Conservation (phyloP, 768 basidiomycete genomes). For the Lenzites betulinus region DNA sequence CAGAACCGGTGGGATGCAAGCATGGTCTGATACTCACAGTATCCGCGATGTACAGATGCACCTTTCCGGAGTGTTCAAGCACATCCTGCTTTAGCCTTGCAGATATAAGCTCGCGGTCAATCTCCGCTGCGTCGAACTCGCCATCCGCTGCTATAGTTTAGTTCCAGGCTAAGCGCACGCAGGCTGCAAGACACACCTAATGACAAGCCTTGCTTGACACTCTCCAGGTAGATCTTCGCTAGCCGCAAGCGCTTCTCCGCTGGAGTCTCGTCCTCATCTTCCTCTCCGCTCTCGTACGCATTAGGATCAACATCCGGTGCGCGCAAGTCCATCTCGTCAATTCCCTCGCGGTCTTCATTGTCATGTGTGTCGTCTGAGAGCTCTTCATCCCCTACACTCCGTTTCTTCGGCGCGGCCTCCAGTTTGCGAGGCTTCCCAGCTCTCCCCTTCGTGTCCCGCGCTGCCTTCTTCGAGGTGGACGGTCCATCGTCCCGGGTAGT, state of each 20-base stretch:
- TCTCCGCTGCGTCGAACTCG: conserved; percentile 93
- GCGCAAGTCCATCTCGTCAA: conserved; percentile 79
- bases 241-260: conserved; percentile 90
- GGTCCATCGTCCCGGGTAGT: conserved; percentile 37
- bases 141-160: conserved; percentile 60
- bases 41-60: conserved; percentile 80
- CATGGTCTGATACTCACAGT: conserved; percentile 46
- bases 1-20: not conserved
- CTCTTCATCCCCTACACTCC: conserved; percentile 55
- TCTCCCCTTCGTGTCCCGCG: conserved; percentile 29
- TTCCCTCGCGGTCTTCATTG: conserved; percentile 44
- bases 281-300: conserved; percentile 65
- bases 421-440: conserved; percentile 26
- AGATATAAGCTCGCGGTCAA: conserved; percentile 91
- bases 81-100: conserved; percentile 92
- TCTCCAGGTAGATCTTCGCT: conserved; percentile 88
- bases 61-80: conserved; percentile 83
- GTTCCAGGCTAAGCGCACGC: not conserved
- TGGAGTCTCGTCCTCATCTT: conserved; percentile 87
- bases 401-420: conserved; percentile 20
- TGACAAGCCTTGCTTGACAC: conserved; percentile 71
- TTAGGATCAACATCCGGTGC: conserved; percentile 53
- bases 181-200: conserved; percentile 22
- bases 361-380: conserved; percentile 64
- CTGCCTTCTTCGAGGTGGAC: conserved; percentile 30